Evolutionary conservation across 257 asterid genomes (phyloP).

Genomic region (Verbena officinalis): DNA sequence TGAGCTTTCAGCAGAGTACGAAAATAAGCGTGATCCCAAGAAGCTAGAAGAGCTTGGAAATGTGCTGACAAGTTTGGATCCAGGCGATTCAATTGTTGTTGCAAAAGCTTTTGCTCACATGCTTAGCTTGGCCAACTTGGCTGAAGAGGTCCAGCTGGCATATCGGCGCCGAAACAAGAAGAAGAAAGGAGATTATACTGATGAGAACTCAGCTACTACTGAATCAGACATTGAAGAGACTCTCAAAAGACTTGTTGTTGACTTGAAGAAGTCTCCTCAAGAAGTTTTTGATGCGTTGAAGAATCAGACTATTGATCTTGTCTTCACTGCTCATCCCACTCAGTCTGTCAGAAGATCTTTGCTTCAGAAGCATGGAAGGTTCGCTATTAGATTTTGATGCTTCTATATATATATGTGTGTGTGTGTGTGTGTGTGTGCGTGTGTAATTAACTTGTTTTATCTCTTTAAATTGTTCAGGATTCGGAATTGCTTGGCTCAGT

Average conservation of each 20-base stretch:
- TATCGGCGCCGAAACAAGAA: constrained; percentile 50
- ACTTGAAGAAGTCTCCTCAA: constrained; percentile 60
- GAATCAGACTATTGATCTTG: constrained; percentile 68
- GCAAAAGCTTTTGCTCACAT: constrained; percentile 66
- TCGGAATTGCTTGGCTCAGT: constrained; percentile 55
- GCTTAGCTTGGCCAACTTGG: constrained; percentile 73
- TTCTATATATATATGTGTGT: neutral
- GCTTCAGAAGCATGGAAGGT: constrained; percentile 72
- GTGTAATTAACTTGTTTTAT: neutral
- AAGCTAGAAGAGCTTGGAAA: constrained; percentile 64
- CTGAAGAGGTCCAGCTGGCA: constrained; percentile 69
- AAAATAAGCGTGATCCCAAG: constrained; percentile 50
- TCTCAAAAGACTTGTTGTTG: constrained; percentile 53
- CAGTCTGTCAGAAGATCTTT: constrained; percentile 61
- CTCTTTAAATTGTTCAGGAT: constrained; percentile 41
- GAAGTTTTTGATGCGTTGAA: constrained; percentile 64
- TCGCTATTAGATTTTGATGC: neutral
- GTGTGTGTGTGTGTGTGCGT: neutral
- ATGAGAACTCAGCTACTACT: constrained; percentile 65
- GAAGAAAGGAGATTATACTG: constrained; percentile 61
- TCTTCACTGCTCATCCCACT: constrained; percentile 66
- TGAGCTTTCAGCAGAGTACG: constrained; percentile 65
- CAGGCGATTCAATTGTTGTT: constrained; percentile 61
- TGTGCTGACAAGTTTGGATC: constrained; percentile 54
- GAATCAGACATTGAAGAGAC: constrained; percentile 71